These are phyloP conservation scores for Ensete glaucum DNA, from an alignment of 176 grass and related monocot species.

Conservation along the genomic window DNA sequence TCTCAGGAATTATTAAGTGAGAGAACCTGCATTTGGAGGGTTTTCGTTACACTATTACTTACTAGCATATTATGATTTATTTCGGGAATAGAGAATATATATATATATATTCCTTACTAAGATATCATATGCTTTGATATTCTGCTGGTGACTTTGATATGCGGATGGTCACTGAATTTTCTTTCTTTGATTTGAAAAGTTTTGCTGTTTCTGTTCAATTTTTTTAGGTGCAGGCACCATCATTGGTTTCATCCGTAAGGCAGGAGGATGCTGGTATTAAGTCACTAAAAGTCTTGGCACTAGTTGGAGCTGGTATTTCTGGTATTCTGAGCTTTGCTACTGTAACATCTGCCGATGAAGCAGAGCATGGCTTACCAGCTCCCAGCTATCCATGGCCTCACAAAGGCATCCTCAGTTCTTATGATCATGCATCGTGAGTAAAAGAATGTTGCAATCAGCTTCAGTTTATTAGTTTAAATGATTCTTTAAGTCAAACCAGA, in stretches of 20 bases:
- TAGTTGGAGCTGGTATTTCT: slow-evolving; percentile 69
- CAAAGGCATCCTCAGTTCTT: slow-evolving; percentile 93
- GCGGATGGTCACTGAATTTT: background rate
- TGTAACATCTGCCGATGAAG: slow-evolving; percentile 77
- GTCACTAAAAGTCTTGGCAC: slow-evolving; percentile 46
- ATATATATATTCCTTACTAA: background rate
- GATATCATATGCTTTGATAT: background rate
- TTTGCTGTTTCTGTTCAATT: background rate
- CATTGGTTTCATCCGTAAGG: slow-evolving; percentile 50
- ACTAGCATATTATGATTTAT: no score
- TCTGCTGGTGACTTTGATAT: background rate
- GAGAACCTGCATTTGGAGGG: no score
- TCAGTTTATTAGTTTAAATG: no score
- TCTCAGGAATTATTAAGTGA: no score
- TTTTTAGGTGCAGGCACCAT: slow-evolving; percentile 32
- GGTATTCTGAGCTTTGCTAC: slow-evolving; percentile 68
- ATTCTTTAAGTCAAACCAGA: no score
- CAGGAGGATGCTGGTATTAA: slow-evolving; percentile 54
- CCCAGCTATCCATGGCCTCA: slow-evolving; percentile 86
- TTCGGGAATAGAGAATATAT: no score
- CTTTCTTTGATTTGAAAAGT: background rate
- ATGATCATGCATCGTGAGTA: slow-evolving; percentile 92
- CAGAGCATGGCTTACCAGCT: slow-evolving; percentile 75
- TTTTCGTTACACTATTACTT: no score
- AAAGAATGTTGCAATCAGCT: background rate